These are phyloP conservation scores for Candida sp. DNA, from an alignment of 1,139 yeast species.

Conservation along the genomic window DNA sequence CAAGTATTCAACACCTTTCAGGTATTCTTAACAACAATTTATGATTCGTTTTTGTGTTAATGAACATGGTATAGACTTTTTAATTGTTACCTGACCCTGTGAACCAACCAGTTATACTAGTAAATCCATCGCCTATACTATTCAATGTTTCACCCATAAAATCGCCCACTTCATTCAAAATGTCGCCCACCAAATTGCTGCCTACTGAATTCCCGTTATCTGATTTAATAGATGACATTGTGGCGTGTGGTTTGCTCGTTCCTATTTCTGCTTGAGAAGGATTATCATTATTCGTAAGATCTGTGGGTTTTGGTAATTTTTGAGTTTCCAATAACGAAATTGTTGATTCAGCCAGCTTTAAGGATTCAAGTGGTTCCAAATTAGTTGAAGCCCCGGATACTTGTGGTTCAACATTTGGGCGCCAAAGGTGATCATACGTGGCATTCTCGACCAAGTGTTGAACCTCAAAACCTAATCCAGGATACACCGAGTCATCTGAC, in stretches of 20 bases:
- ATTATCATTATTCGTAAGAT: constrained; percentile 15
- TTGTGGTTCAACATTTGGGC: constrained; percentile 11
- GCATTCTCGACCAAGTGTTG: constrained; percentile 46
- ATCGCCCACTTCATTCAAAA: constrained; percentile 20
- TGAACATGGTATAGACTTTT: too few relatives aligned
- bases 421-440: constrained; percentile 51
- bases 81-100: constrained; percentile 9
- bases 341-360: constrained; percentile 23
- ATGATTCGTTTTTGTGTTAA: constrained; percentile 2
- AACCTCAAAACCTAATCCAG: constrained; percentile 51
- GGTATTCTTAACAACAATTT: constrained; percentile 10
- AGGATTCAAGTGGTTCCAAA: constrained; percentile 22
- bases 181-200: not conserved
- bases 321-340: constrained; percentile 16
- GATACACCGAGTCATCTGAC: constrained; percentile 54
- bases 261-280: constrained; percentile 7
- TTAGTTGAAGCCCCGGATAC: constrained; percentile 17
- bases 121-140: constrained; percentile 12
- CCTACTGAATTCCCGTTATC: constrained; percentile 7
- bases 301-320: constrained; percentile 34
- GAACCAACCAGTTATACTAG: constrained; percentile 9
- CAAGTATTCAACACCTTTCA: constrained; percentile 13
- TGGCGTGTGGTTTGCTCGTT: constrained; percentile 1
- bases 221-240: constrained; percentile 5
- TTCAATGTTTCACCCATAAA: constrained; percentile 26